A percentile compares a stretch with the other conserved stretches of the same genome.
Conservation (phyloP, 1,284 basidiomycete species). For the Moesziomyces sp. region DNA sequence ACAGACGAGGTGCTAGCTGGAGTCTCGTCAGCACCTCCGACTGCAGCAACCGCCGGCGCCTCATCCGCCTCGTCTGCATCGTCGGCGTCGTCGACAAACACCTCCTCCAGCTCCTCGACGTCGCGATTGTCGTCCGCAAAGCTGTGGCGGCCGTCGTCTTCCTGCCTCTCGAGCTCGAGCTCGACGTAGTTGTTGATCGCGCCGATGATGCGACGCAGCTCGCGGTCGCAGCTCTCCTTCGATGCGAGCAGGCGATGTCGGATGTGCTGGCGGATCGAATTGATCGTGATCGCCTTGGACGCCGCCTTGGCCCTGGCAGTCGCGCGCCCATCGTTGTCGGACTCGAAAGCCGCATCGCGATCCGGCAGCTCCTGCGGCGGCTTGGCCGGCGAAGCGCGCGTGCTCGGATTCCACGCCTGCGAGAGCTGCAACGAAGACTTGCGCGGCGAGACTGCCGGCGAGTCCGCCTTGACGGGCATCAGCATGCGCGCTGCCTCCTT, state of each 20-base stretch:
- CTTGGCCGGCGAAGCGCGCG: constrained; percentile 9
- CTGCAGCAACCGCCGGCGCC: neutral
- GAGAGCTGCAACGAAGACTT: constrained; percentile 28
- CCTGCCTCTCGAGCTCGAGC: constrained; percentile 80
- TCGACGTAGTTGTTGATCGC: constrained; percentile 95
- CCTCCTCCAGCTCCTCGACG: constrained; percentile 71
- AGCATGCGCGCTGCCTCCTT: constrained; percentile 22
- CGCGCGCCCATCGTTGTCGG: constrained; percentile 37
- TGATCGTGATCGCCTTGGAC: constrained; percentile 61
- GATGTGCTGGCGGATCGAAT: constrained; percentile 89
- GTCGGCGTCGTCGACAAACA: constrained; percentile 69
- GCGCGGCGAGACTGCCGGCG: constrained; percentile 19
- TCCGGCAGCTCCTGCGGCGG: constrained; percentile 6
- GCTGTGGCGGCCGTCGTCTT: constrained; percentile 69
- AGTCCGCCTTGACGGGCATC: constrained; percentile 16
- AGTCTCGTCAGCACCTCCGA: constrained; percentile 3
- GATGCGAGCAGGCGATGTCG: constrained; percentile 90
- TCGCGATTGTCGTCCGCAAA: constrained; percentile 32
- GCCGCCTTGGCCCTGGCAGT: constrained; percentile 23
- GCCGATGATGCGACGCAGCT: constrained; percentile 88
- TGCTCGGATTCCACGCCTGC: constrained; percentile 30
- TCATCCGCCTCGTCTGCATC: constrained; percentile 29
- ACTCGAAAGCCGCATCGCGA: constrained; percentile 24
- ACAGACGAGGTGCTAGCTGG: neutral
- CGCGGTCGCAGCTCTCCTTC: constrained; percentile 95